phyloP scores from a whole-genome alignment of 305 asterid species.

The Fraxinus nigra region DNA sequence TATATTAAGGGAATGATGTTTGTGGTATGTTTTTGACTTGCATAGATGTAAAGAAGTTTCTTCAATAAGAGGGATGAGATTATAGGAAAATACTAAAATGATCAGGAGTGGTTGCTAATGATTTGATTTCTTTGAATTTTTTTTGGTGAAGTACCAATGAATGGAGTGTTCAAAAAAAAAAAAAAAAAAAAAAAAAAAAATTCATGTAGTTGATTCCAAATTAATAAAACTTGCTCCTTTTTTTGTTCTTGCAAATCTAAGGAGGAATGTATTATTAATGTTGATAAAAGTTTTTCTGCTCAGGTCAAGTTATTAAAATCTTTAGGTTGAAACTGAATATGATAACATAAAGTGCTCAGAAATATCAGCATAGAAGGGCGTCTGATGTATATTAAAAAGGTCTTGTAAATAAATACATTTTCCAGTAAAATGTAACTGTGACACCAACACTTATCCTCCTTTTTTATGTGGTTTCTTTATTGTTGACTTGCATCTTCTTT shows the following conservation, averaged over 20 bases:
- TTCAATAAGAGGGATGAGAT: neutral
- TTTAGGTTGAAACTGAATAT: neutral
- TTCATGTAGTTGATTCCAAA: neutral
- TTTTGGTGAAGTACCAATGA: neutral
- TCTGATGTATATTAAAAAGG: neutral
- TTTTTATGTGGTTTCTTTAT: neutral
- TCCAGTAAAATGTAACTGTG: neutral
- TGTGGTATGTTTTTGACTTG: neutral
- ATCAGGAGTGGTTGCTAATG: neutral
- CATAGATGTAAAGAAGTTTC: neutral
- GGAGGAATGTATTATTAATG: neutral
- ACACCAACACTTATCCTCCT: neutral
- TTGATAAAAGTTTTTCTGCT: neutral
- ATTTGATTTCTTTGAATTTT: neutral
- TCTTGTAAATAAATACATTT: neutral
- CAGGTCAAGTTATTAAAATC: neutral
- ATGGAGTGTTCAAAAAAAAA: neutral
- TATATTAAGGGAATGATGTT: neutral
- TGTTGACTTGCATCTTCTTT: neutral
- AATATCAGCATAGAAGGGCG: neutral
- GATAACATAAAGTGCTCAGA: slow-evolving; percentile 4
- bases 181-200: neutral
- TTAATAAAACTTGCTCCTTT: neutral
- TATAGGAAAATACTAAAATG: neutral
- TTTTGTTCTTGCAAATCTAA: neutral